phyloP scores from a whole-genome alignment of 2,329 filamentous ascomycete species.

The Alternaria sp. region DNA sequence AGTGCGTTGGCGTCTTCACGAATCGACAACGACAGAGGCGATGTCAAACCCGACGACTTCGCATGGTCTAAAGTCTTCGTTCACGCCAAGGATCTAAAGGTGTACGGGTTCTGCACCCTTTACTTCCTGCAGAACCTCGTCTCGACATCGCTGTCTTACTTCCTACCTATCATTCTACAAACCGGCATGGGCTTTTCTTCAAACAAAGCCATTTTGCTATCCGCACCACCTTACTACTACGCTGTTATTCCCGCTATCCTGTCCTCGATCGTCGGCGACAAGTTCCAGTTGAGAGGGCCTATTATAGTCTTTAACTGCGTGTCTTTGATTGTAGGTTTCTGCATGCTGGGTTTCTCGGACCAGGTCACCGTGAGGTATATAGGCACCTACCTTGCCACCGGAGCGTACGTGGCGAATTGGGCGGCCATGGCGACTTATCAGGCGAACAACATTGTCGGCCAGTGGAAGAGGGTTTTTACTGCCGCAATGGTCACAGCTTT shows the following conservation, averaged over 20 bases:
- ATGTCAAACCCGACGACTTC: constrained; percentile 64
- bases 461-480: constrained; percentile 70
- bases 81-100: constrained; percentile 65
- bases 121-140: constrained; percentile 73
- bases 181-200: constrained; percentile 54
- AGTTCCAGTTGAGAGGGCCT: constrained; percentile 64
- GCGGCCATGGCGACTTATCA: constrained; percentile 65
- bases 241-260: constrained; percentile 68
- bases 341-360: constrained; percentile 67
- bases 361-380: constrained; percentile 68
- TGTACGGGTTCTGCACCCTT: constrained; percentile 69
- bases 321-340: constrained; percentile 67
- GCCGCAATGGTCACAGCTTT: constrained; percentile 66
- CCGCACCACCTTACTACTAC: constrained; percentile 72
- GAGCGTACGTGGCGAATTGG: constrained; percentile 73
- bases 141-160: constrained; percentile 69
- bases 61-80: constrained; percentile 61
- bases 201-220: constrained; percentile 62
- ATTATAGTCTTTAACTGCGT: constrained; percentile 70
- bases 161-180: constrained; percentile 66
- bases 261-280: constrained; percentile 68
- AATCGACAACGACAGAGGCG: constrained; percentile 67
- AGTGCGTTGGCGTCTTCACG: constrained; percentile 62
- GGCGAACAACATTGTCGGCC: constrained; percentile 59
- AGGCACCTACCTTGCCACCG: constrained; percentile 70